phyloP scores from a whole-genome alignment of 1,284 basidiomycete genomes.

The Sparassis latifolia region DNA sequence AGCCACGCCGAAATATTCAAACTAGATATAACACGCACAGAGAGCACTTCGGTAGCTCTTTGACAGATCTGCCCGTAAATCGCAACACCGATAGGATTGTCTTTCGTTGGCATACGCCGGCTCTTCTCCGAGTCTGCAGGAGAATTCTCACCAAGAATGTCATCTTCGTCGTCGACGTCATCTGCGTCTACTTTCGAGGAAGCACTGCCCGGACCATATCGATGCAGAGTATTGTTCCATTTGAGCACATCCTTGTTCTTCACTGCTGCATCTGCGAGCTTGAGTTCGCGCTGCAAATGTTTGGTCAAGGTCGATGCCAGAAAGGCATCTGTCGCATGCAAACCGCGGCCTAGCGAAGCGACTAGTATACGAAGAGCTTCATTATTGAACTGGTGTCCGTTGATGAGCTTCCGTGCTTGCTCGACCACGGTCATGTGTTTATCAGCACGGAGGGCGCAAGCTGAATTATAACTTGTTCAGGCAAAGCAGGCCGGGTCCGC shows the following conservation, averaged over 20 bases:
- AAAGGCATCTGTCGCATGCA: constrained; percentile 66
- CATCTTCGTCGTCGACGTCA: constrained; percentile 29
- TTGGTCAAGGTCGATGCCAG: constrained; percentile 75
- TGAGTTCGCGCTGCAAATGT: constrained; percentile 74
- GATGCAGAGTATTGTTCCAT: constrained; percentile 49
- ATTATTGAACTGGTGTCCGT: constrained; percentile 71
- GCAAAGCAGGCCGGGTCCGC: not conserved
- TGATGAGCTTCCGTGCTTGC: constrained; percentile 68
- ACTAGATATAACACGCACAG: constrained; percentile 47
- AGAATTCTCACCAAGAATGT: constrained; percentile 13
- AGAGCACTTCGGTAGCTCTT: constrained; percentile 89
- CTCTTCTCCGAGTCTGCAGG: constrained; percentile 12
- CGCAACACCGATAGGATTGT: constrained; percentile 69
- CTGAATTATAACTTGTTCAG: constrained; percentile 30
- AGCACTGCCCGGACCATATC: constrained; percentile 34
- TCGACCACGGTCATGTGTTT: constrained; percentile 59
- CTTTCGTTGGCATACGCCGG: constrained; percentile 52
- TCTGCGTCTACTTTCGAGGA: constrained; percentile 24
- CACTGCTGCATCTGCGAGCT: constrained; percentile 55
- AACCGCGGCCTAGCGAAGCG: constrained; percentile 62
- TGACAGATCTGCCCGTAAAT: constrained; percentile 87
- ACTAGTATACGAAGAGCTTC: constrained; percentile 74
- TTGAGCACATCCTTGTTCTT: constrained; percentile 51
- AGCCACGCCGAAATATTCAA: too few relatives aligned
- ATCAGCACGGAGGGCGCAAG: constrained; percentile 60